Evolutionary conservation across 352 stramenopile species (phyloP).

Genomic region (Nothophytophthora sp.): DNA sequence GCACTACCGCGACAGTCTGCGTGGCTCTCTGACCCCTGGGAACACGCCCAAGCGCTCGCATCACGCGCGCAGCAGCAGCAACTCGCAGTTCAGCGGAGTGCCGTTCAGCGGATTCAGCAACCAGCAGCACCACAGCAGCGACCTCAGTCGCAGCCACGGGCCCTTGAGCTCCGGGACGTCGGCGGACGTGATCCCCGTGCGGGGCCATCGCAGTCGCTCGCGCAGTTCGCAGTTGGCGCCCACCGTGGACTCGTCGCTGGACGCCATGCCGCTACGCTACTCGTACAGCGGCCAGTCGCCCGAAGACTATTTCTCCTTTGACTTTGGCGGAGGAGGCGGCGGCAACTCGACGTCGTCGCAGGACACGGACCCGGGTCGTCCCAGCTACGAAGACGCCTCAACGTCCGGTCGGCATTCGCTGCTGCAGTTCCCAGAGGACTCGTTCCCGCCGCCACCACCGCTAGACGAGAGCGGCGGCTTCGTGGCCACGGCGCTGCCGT

Average conservation of each 20-base stretch:
- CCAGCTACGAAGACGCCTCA: conserved; percentile 18
- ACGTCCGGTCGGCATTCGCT: conserved; percentile 29
- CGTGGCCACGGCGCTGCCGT: conserved; percentile 64
- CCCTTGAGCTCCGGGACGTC: conserved; percentile 19
- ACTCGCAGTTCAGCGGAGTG: conserved; percentile 22
- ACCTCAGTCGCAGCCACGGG: conserved; percentile 29
- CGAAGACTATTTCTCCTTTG: conserved; percentile 54
- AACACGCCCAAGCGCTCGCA: conserved; percentile 49
- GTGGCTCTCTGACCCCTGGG: conserved; percentile 53
- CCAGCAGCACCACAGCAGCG: conserved; percentile 14
- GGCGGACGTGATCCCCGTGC: conserved; percentile 33
- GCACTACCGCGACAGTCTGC: conserved; percentile 73
- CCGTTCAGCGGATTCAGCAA: conserved; percentile 33
- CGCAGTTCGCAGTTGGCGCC: conserved; percentile 48
- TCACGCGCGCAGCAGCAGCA: conserved; percentile 32
- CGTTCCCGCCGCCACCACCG: conserved; percentile 72
- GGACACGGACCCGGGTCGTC: conserved; percentile 38
- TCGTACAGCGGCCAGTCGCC: conserved; percentile 61
- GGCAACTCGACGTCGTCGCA: conserved; percentile 56
- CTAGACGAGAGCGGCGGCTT: conserved; percentile 69
- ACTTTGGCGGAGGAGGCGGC: conserved; percentile 33
- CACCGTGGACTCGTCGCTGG: conserved; percentile 28
- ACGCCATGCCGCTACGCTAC: conserved; percentile 55
- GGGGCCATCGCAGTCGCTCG: conserved; percentile 54
- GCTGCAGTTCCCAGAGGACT: conserved; percentile 65